Base-by-base conservation (phyloP, 441 rosid species). In the Gossypium gossypioides region DNA sequence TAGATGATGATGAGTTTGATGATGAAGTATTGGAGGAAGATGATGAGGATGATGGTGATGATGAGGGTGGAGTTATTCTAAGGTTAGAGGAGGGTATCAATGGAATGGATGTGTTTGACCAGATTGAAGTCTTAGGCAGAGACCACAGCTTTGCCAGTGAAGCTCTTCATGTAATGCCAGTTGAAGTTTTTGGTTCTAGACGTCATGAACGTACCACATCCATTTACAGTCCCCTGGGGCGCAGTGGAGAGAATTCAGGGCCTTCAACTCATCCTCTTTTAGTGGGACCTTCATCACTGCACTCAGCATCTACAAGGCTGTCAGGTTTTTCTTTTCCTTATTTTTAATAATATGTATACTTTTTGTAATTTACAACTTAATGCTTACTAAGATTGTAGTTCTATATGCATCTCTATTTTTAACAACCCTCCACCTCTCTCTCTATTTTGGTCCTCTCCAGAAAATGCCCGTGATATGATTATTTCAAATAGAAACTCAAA, bases 151-250 rank as follows among this genome's bases (percentile, higher is more conserved):
- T 96, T 79, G 81, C 92, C 44, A 88, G 87, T 82, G 98, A 96
- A 73, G 82, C 96, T 52, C 91, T 96, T 54, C 99, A 84, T 81
- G 91, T 96, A 71, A 96, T 96, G 98, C 99, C 98, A 16, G 99
- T 92, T 75, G 99, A 96, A 80, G 89, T 92, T 83, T 92, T 92
- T 80, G 97, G 99, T 79, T 96, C 99, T 22, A 86, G 99, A 77
- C 98, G 98, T 78, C 99, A 86, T 81, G 95, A 96, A 12, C 89
- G 99, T 67, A 92, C 96, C 18, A 88, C 99, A 57, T 96, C 99
- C 55, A 96, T 96, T 72, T 96, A 96, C 84, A 91, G 84, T 88
- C 96, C 93, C 71, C 87, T 96, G 34, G 99, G 97, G 67, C 86
- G 98, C 80, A 80, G 79, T 76, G 86, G 97, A 58, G 94, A 87